phyloP scores from a whole-genome alignment of 176 grass and related monocot species.

The Guadua angustifolia region DNA sequence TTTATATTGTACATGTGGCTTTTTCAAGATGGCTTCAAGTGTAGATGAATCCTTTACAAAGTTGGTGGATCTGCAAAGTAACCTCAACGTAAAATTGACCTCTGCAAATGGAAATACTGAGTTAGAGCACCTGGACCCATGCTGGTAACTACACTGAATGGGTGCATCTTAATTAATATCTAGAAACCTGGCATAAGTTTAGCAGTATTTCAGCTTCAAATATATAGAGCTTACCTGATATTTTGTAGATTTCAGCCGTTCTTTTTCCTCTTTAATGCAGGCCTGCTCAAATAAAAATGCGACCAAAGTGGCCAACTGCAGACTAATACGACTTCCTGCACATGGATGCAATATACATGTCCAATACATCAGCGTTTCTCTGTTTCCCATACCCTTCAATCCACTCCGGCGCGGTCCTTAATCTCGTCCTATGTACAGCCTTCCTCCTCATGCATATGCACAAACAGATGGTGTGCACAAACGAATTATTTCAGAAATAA shows the following conservation, averaged over 20 bases:
- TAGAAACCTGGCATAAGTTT: neutral
- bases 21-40: slow-evolving; percentile 87
- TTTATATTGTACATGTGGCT: slow-evolving; percentile 91
- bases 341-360: too few relatives aligned
- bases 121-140: slow-evolving; percentile 20
- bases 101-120: slow-evolving; percentile 36
- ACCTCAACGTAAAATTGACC: slow-evolving; percentile 80
- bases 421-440: too few relatives aligned
- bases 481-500: too few relatives aligned
- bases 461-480: too few relatives aligned
- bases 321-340: too few relatives aligned
- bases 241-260: slow-evolving; percentile 69
- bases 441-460: too few relatives aligned
- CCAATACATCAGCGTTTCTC: too few relatives aligned
- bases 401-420: too few relatives aligned
- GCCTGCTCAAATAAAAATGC: too few relatives aligned
- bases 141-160: neutral
- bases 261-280: slow-evolving; percentile 80
- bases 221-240: slow-evolving; percentile 54
- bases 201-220: neutral
- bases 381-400: too few relatives aligned
- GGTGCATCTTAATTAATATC: slow-evolving; percentile 6
- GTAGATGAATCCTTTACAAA: slow-evolving; percentile 72
- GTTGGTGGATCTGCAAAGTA: slow-evolving; percentile 69
- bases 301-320: too few relatives aligned